Percentiles rank a stretch among this genome's conserved stretches.
These are phyloP conservation scores for Thermothelomyces thermophilus DNA, from an alignment of 2,329 filamentous ascomycete species.

Conservation along the genomic window DNA sequence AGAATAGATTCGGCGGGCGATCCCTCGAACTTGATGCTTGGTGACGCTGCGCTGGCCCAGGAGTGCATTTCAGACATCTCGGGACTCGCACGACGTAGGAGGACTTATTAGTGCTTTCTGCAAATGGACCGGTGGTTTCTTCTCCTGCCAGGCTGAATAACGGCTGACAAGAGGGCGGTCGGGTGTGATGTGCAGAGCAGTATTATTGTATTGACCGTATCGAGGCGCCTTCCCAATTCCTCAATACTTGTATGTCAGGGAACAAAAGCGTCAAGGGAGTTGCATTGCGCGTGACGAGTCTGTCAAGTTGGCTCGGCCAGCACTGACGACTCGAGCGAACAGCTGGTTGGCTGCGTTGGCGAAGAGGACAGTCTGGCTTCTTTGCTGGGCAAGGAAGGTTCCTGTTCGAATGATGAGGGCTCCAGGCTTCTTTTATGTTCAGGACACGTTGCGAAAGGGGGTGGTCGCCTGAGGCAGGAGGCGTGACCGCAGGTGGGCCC, in stretches of 20 bases:
- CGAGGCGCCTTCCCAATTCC: constrained; percentile 35
- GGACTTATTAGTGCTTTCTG: constrained; percentile 22
- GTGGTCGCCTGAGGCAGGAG: constrained; percentile 23
- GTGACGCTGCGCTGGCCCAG: constrained; percentile 35
- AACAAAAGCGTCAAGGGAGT: constrained; percentile 13
- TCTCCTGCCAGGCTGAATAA: constrained; percentile 6
- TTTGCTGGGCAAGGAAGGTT: constrained; percentile 8
- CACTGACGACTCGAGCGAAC: constrained; percentile 16
- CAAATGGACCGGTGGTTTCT: constrained; percentile 11
- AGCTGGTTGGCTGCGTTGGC: constrained; percentile 18
- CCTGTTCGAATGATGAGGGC: constrained; percentile 16
- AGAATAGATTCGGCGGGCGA: constrained; percentile 50
- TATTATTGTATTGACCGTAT: constrained; percentile 25
- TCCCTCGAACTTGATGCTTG: constrained; percentile 45
- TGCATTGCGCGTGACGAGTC: constrained; percentile 27
- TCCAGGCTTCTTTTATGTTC: constrained; percentile 26
- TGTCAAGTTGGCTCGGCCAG: constrained; percentile 22
- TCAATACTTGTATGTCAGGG: constrained; percentile 31
- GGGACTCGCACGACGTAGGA: constrained; percentile 15
- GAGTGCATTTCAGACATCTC: constrained; percentile 33
- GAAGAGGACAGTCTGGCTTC: constrained; percentile 26
- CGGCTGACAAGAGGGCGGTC: constrained; percentile 7
- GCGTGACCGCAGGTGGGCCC: not conserved
- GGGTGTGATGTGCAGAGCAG: constrained; percentile 5
- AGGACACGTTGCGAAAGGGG: constrained; percentile 24